Percentiles rank a stretch among this genome's conserved stretches.
Conservation (phyloP, 2,329 filamentous ascomycete species). For the Aspergillus fischeri region DNA sequence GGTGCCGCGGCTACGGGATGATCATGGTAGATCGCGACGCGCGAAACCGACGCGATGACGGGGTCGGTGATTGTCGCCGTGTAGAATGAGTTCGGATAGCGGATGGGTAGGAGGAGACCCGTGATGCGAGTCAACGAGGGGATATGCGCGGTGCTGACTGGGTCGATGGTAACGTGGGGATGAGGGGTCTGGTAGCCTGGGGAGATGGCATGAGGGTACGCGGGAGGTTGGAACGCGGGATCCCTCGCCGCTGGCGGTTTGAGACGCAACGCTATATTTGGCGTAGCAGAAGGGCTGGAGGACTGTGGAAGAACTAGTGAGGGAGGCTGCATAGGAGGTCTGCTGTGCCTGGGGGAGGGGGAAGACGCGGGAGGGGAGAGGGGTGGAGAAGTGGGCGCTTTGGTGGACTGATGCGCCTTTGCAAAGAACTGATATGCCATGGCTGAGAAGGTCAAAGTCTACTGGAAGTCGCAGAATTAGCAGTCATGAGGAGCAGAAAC, state of each 20-base stretch:
- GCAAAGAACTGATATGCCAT: conserved; percentile 39
- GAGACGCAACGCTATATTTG: conserved; percentile 16
- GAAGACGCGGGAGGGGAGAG: conserved; percentile 18
- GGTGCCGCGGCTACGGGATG: conserved; percentile 31
- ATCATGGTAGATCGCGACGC: conserved; percentile 57
- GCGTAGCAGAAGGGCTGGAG: conserved; percentile 10
- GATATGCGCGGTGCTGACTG: conserved; percentile 52
- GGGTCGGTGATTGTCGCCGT: conserved; percentile 55
- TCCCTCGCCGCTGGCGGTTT: conserved; percentile 22
- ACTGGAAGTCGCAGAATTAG: not conserved
- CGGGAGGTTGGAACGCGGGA: conserved; percentile 24
- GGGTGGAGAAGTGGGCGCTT: conserved; percentile 19
- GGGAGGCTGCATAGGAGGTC: conserved; percentile 30
- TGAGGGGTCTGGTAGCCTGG: conserved; percentile 32
- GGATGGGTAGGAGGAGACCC: conserved; percentile 55
- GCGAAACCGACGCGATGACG: conserved; percentile 50
- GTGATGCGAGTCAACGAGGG: conserved; percentile 56
- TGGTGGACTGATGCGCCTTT: conserved; percentile 28
- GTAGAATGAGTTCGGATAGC: conserved; percentile 60
- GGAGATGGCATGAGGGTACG: conserved; percentile 27
- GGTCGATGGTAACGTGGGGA: conserved; percentile 51
- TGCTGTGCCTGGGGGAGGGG: conserved; percentile 13
- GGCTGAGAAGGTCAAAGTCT: not conserved
- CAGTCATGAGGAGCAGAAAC: not conserved
- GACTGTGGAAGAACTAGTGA: conserved; percentile 25